Evolutionary conservation across 371 early-diverging fungal genomes (phyloP).

Genomic region (Circinella umbellata): DNA sequence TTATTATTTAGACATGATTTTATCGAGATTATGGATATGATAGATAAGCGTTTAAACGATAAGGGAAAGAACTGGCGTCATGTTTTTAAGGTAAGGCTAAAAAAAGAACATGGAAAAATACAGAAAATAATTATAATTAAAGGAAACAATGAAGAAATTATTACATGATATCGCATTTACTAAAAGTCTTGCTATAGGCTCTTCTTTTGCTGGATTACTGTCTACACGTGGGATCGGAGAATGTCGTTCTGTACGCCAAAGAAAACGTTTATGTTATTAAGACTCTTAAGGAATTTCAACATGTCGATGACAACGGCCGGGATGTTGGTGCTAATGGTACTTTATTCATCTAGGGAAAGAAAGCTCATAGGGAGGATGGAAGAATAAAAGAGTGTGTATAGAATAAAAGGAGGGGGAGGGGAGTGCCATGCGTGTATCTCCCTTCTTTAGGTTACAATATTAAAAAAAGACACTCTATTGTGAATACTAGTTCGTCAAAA

Average conservation of each 20-base stretch:
- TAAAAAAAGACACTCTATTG: no score
- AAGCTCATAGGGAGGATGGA: not conserved
- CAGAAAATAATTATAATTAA: not conserved
- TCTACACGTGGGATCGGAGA: conserved; percentile 84
- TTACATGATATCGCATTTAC: not conserved
- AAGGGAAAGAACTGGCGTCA: conserved; percentile 98
- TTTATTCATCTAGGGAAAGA: not conserved
- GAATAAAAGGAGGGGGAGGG: not conserved
- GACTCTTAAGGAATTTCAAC: conserved; percentile 95
- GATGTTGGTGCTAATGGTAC: conserved; percentile 89
- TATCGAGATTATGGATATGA: conserved; percentile 95
- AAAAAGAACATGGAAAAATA: not conserved
- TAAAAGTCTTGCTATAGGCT: conserved; percentile 33
- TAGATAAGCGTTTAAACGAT: conserved; percentile 96
- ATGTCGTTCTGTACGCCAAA: conserved; percentile 86
- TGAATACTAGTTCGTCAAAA: conserved; percentile 82
- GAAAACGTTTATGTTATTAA: conserved; percentile 92
- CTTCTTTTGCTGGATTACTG: conserved; percentile 74
- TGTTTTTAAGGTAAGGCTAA: conserved; percentile 85
- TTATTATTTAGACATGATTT: conserved; percentile 75
- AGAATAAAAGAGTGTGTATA: not conserved
- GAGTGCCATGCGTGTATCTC: no score
- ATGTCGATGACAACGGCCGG: conserved; percentile 88
- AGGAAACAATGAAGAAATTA: not conserved
- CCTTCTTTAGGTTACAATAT: no score